Evolutionary conservation across 2,329 filamentous ascomycete genomes (phyloP).

Genomic region (Thelonectria olida): DNA sequence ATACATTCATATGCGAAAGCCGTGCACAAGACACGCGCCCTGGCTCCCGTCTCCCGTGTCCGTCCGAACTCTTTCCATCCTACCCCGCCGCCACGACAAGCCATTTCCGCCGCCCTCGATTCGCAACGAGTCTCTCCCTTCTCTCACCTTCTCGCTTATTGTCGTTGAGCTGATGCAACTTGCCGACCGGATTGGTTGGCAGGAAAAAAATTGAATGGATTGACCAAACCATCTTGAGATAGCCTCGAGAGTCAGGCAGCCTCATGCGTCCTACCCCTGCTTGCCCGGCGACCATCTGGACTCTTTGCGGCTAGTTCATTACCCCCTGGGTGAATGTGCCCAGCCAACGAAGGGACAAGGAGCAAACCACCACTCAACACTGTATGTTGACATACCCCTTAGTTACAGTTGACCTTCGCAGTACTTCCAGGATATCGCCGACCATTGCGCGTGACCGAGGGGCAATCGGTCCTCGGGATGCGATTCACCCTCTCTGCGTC

Average conservation of each 20-base stretch:
- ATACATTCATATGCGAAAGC: neutral
- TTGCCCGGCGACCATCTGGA: constrained; percentile 1
- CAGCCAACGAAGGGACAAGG: neutral
- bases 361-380: constrained; percentile 3
- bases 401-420: constrained; percentile 2
- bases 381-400: constrained; percentile 15
- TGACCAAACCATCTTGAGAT: constrained; percentile 10
- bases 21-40: neutral
- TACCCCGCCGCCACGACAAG: neutral
- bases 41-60: neutral
- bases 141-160: neutral
- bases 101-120: constrained; percentile 1
- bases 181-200: neutral
- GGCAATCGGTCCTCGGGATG: neutral
- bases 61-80: neutral
- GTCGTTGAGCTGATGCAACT: constrained; percentile 5
- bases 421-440: constrained; percentile 3
- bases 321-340: neutral
- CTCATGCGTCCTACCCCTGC: constrained; percentile 8
- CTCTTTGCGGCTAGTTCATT: constrained; percentile 16
- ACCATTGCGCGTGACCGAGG: constrained; percentile 19
- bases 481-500: constrained; percentile 10
- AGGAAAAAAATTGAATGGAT: neutral
- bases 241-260: neutral
- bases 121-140: neutral